phyloP scores from a whole-genome alignment of 1,139 yeast genomes.

The Torulaspora pretoriensis region DNA sequence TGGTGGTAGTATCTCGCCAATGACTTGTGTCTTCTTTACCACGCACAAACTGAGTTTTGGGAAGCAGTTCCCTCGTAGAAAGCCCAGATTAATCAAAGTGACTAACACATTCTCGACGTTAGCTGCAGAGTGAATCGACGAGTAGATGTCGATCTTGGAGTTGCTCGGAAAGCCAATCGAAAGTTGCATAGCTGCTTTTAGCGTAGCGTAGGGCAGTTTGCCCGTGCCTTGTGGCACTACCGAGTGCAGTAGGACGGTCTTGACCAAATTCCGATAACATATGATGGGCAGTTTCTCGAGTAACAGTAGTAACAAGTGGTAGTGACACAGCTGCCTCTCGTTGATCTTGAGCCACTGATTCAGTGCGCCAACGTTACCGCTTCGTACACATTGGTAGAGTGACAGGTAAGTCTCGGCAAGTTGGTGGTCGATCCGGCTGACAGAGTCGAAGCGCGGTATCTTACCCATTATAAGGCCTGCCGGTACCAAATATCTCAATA shows the following conservation, averaged over 20 bases:
- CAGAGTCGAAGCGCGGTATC: constrained; percentile 22
- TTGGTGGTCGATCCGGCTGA: constrained; percentile 17
- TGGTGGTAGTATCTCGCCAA: constrained; percentile 29
- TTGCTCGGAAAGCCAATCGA: constrained; percentile 20
- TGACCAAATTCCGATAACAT: constrained; percentile 29
- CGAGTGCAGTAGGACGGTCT: constrained; percentile 19
- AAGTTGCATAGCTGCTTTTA: constrained; percentile 20
- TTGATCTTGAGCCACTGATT: constrained; percentile 30
- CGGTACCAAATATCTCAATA: constrained; percentile 30
- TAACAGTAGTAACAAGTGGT: constrained; percentile 23
- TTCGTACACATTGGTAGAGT: constrained; percentile 19
- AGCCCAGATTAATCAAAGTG: constrained; percentile 31
- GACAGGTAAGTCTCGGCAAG: constrained; percentile 19
- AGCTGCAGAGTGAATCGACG: constrained; percentile 26
- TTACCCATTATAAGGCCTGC: constrained; percentile 32
- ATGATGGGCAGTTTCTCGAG: constrained; percentile 34
- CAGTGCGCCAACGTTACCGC: constrained; percentile 27
- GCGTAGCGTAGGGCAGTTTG: constrained; percentile 27
- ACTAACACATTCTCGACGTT: constrained; percentile 32
- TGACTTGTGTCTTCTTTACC: constrained; percentile 28
- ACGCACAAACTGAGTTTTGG: constrained; percentile 31
- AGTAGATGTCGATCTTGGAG: constrained; percentile 20
- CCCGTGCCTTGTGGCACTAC: constrained; percentile 23
- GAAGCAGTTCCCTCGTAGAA: constrained; percentile 35
- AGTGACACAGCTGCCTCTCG: constrained; percentile 20